These are phyloP conservation scores for Oenanthe sinensis DNA, from an alignment of 129 eudicot genomes.

Conservation along the genomic window DNA sequence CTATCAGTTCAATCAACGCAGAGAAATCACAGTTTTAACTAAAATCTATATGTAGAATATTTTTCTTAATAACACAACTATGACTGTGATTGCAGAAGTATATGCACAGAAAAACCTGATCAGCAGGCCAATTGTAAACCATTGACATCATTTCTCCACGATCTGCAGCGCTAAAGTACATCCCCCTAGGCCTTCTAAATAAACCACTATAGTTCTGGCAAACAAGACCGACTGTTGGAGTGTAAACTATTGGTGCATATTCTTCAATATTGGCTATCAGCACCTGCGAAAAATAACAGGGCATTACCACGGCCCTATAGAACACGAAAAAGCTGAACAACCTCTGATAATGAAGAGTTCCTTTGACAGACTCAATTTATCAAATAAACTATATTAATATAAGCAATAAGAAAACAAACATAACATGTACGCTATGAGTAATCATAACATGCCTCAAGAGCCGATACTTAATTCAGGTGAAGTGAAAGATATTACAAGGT, in stretches of 20 bases:
- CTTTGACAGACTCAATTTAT: not conserved
- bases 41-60: too few species aligned
- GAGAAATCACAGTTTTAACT: not conserved
- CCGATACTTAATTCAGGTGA: not conserved
- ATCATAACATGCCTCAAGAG: not conserved
- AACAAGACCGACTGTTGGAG: slow-evolving; percentile 98
- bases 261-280: slow-evolving; percentile 88
- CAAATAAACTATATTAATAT: not conserved
- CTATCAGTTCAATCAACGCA: not conserved
- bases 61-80: too few species aligned
- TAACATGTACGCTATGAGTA: not conserved
- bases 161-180: slow-evolving; percentile 91
- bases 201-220: slow-evolving; percentile 94
- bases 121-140: slow-evolving; percentile 99
- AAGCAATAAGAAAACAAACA: not conserved
- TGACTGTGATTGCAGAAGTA: not conserved
- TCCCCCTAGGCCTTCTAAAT: slow-evolving; percentile 96
- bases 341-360: not conserved
- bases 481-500: not conserved
- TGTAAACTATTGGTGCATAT: slow-evolving; percentile 94
- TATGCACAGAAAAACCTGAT: slow-evolving; percentile 45
- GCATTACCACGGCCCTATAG: not conserved
- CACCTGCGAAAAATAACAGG: slow-evolving; percentile 38
- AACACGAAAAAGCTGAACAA: not conserved
- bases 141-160: slow-evolving; percentile 99